A percentile compares a stretch with the other conserved stretches of the same genome.
phyloP scores from a whole-genome alignment of 345 rosid genomes.

The Bretschneidera sinensis region DNA sequence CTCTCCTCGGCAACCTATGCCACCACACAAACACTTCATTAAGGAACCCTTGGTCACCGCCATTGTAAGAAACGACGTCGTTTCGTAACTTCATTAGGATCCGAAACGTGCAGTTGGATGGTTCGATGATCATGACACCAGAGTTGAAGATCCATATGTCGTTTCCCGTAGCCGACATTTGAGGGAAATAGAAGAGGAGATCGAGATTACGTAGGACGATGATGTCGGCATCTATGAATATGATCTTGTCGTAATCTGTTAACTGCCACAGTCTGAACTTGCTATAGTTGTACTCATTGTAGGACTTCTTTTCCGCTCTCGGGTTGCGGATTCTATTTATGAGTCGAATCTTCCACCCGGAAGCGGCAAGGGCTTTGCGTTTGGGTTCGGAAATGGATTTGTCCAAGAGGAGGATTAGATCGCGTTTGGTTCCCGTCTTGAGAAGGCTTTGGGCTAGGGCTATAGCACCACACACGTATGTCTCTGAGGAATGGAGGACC shows the following conservation, averaged over 20 bases:
- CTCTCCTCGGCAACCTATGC: slow-evolving; percentile 81
- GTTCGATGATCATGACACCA: slow-evolving; percentile 93
- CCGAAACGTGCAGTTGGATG: slow-evolving; percentile 83
- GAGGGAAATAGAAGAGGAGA: slow-evolving; percentile 73
- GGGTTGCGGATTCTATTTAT: slow-evolving; percentile 84
- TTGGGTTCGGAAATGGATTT: slow-evolving; percentile 61
- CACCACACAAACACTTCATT: slow-evolving; percentile 91
- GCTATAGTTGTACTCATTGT: slow-evolving; percentile 93
- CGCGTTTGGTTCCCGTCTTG: slow-evolving; percentile 72
- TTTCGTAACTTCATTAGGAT: slow-evolving; percentile 51
- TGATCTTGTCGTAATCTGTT: slow-evolving; percentile 74
- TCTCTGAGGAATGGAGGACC: slow-evolving; percentile 79
- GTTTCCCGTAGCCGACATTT: slow-evolving; percentile 87
- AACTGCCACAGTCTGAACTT: slow-evolving; percentile 90
- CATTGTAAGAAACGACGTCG: slow-evolving; percentile 83
- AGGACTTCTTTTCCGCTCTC: slow-evolving; percentile 46
- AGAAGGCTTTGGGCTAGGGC: slow-evolving; percentile 80
- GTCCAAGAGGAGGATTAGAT: slow-evolving; percentile 78
- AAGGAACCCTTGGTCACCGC: slow-evolving; percentile 89
- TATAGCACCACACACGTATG: slow-evolving; percentile 92
- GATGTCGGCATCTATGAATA: slow-evolving; percentile 89
- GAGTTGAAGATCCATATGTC: slow-evolving; percentile 85
- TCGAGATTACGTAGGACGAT: slow-evolving; percentile 73
- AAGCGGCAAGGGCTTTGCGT: slow-evolving; percentile 51
- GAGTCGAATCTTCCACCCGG: slow-evolving; percentile 77